Base-by-base conservation (phyloP, 768 basidiomycete genomes). In the Tulasnella sp. region DNA sequence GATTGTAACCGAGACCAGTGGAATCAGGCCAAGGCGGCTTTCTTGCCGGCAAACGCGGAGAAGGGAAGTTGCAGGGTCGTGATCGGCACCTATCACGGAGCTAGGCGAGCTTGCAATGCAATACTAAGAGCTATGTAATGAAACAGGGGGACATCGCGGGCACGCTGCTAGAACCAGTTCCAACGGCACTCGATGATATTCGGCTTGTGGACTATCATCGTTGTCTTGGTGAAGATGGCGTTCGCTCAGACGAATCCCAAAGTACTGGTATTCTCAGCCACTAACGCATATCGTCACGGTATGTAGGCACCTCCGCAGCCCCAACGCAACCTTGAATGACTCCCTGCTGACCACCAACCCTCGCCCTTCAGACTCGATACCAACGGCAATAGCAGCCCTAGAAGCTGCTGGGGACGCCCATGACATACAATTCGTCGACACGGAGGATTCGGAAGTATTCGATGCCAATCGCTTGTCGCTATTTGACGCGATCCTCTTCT, bases 401-500 rank as follows among this genome's bases (percentile, higher is more conserved):
- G 76, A 76, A 58, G 68, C 72, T 1, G 74, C 72, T 23, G 76
- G 75, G 1, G 41, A 38, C 24, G 34, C 55, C 19, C 55, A 82
- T 58, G 72, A 79, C 61, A 73, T 82, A 52, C 52, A 72, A 23
- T 85, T 88, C 61, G 79, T 81, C 51, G 75, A 80, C 58, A 83
- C 85, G 2, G 87, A 88, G 67, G 84, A 87, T 61, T 70, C 70
- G 61, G 63, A 65, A 0, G 69, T 70, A 62, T 88, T 88, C 70
- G 84, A 72, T 4, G 77, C 82, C 61, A 70, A 73, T 5, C 77
- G 73, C 51, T 73, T 88, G 32, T 69, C 72, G 11, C 67, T 68
- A 30, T 89, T 81, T 66, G 85, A 88, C 65, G 82, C 78, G 0
- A 63, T 90, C 26, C 64, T 88, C 63, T 88, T 90, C 68, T 69